Evolutionary conservation across 257 asterid genomes (phyloP).

Genomic region (Fraxinus americana): DNA sequence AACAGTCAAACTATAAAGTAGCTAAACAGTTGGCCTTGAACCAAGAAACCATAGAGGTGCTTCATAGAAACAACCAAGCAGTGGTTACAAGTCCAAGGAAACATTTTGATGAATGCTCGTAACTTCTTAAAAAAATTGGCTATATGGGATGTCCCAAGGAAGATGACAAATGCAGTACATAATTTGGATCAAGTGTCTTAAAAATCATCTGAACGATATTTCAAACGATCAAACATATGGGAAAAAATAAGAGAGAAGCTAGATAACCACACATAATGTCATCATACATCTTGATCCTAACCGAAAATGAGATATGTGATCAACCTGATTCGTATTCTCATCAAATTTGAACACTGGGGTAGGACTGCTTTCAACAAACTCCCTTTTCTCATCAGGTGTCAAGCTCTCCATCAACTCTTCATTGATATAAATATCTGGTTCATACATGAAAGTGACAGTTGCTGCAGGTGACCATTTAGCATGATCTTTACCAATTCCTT

Average conservation of each 20-base stretch:
- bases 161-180: neutral
- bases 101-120: constrained; percentile 12
- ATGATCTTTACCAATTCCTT: constrained; percentile 99
- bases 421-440: constrained; percentile 86
- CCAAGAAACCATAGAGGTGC: neutral
- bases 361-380: constrained; percentile 93
- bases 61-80: neutral
- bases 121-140: neutral
- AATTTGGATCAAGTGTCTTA: neutral
- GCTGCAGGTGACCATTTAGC: constrained; percentile 99
- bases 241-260: constrained; percentile 9
- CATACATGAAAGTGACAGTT: constrained; percentile 97
- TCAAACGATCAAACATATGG: neutral
- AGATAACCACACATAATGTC: constrained; percentile 5
- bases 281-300: constrained; percentile 11
- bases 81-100: neutral
- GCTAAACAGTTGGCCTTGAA: neutral
- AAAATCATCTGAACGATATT: neutral
- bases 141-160: neutral
- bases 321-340: constrained; percentile 67
- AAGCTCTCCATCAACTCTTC: constrained; percentile 88
- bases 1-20: neutral
- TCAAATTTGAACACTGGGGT: constrained; percentile 84
- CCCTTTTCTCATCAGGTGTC: constrained; percentile 59
- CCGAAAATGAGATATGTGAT: constrained; percentile 20